Base-by-base conservation (phyloP, 1,284 basidiomycete species). In the Sporisorium scitamineum region DNA sequence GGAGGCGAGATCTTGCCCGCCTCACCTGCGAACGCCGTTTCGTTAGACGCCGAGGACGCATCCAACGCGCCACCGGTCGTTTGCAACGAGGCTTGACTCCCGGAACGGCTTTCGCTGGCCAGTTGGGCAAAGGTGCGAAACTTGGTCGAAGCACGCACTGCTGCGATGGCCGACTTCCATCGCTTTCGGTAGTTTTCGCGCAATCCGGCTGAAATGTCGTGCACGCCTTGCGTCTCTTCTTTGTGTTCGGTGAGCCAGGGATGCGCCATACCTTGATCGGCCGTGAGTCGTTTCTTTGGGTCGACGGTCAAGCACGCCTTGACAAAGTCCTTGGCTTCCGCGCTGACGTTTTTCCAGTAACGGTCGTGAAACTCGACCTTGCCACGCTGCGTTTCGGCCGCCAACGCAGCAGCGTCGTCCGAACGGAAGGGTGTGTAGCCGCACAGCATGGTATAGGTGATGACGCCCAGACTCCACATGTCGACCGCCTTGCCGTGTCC, bases 401-500 rank as follows among this genome's bases (percentile, higher is more conserved):
- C 89, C 54, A 97, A 88, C 63, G 91, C 90, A 57, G 90, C 89
- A 54, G 91, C 88, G 80, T 95, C 92, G 47, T 94, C 92, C 0
- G 92, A 92, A 39, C 94, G 90, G 88, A 98, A 98, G 0, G 96
- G 97, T 0, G 85, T 84, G 65, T 85, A 84, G 16, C 84, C 84
- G 51, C 81, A 85, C 10, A 85, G 70, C 71, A 87, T 80, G 18
- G 85, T 86, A 58, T 97, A 99, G 14, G 94, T 93, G 79, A 99
- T 97, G 72, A 98, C 90, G 0, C 96, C 96, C 11, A 92, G 91
- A 54, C 92, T 92, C 96, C 96, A 98, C 44, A 96, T 87, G 85
- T 98, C 96, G 11, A 97, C 95, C 7, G 93, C 90, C 85, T 94
- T 94, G 37, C 94, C 92, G 83, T 99, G 95, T 0, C 94, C 94